phyloP scores from a whole-genome alignment of 345 rosid species.

The Clausena lansium region DNA sequence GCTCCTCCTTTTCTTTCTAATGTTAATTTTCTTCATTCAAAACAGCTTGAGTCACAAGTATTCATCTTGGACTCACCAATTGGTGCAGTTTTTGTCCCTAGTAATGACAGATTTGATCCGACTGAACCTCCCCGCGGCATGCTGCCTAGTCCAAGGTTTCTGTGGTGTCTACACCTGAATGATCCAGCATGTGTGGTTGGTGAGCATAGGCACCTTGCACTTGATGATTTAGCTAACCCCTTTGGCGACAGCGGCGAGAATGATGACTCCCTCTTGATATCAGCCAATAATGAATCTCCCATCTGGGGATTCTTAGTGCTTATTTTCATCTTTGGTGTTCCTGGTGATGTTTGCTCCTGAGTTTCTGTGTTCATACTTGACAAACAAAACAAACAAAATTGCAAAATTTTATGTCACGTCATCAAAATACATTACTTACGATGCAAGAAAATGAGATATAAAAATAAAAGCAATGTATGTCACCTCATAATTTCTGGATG shows the following conservation, averaged over 20 bases:
- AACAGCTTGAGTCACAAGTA: not conserved
- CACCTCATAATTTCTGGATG: slow-evolving; percentile 7
- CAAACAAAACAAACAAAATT: not conserved
- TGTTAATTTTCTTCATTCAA: no score
- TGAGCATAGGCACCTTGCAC: slow-evolving; percentile 62
- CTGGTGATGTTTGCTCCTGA: slow-evolving; percentile 10
- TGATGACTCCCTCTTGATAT: slow-evolving; percentile 14
- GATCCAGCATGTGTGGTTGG: slow-evolving; percentile 82
- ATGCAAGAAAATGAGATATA: not conserved
- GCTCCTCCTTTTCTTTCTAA: no score
- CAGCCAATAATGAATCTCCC: not conserved
- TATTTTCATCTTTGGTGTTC: not conserved
- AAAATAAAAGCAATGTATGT: not conserved
- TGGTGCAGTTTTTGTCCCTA: slow-evolving; percentile 31
- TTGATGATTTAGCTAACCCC: not conserved
- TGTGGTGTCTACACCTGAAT: slow-evolving; percentile 69
- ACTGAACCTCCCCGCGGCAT: slow-evolving; percentile 54
- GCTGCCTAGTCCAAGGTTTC: slow-evolving; percentile 27
- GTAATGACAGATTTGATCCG: slow-evolving; percentile 53
- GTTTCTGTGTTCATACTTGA: not conserved
- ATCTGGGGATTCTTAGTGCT: not conserved
- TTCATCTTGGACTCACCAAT: slow-evolving; percentile 13
- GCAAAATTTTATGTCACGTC: not conserved
- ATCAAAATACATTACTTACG: not conserved
- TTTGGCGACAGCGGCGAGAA: slow-evolving; percentile 9